Evolutionary conservation across 352 stramenopile genomes (phyloP).

Genomic region (Phytopythium montanum): DNA sequence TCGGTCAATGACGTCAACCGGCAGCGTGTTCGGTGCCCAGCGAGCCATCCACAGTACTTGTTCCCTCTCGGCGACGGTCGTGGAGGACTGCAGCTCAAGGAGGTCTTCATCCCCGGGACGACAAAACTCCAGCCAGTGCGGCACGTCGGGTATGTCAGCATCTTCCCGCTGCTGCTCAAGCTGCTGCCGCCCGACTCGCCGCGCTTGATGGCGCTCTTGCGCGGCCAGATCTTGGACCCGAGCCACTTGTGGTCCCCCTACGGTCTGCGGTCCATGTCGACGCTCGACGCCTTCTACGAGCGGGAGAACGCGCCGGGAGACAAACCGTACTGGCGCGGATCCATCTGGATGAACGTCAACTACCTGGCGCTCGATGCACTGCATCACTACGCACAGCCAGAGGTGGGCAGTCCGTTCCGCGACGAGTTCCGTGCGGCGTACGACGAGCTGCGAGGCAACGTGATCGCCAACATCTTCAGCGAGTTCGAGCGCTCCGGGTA

Average conservation of each 20-base stretch:
- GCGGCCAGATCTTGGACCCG: constrained; percentile 47
- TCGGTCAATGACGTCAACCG: constrained; percentile 31
- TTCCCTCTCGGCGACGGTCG: constrained; percentile 79
- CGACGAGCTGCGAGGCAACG: constrained; percentile 43
- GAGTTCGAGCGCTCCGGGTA: constrained; percentile 89
- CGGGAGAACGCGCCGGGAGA: constrained; percentile 88
- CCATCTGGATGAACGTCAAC: constrained; percentile 95
- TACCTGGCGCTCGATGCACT: constrained; percentile 88
- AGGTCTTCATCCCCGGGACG: constrained; percentile 59
- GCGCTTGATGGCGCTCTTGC: constrained; percentile 52
- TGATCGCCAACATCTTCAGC: constrained; percentile 58
- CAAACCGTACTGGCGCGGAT: constrained; percentile 91
- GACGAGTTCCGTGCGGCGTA: constrained; percentile 42
- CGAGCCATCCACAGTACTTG: constrained; percentile 58
- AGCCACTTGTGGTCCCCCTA: constrained; percentile 74
- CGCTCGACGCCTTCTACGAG: constrained; percentile 82
- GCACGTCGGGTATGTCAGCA: constrained; percentile 86
- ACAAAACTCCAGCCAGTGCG: constrained; percentile 67
- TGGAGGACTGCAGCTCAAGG: constrained; percentile 69
- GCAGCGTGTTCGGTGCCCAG: constrained; percentile 40
- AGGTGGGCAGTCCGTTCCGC: constrained; percentile 39
- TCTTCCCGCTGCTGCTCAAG: constrained; percentile 85
- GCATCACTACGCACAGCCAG: constrained; percentile 61
- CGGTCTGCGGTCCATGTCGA: constrained; percentile 87
- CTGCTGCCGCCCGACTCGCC: constrained; percentile 63